These are phyloP conservation scores for Craterostigma plantagineum DNA, from an alignment of 257 asterid species.

Conservation along the genomic window DNA sequence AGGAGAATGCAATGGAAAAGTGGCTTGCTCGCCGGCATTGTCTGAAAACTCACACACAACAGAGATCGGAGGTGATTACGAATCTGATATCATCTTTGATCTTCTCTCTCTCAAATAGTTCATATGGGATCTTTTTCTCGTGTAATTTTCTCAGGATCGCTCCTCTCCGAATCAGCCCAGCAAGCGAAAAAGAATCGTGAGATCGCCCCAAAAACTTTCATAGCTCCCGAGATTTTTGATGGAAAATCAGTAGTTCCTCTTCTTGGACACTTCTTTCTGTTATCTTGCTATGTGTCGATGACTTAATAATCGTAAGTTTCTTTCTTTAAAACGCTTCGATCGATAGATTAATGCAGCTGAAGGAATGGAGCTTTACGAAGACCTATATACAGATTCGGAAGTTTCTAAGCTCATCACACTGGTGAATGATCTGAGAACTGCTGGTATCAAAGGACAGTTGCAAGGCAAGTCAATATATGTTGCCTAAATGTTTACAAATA, in stretches of 20 bases:
- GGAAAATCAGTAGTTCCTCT: conserved; percentile 40
- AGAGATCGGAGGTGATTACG: too few species aligned
- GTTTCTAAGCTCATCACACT: conserved; percentile 32
- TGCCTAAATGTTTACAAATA: conserved; percentile 9
- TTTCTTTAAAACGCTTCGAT: conserved; percentile 9
- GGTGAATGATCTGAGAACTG: conserved; percentile 70
- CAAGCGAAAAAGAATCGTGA: conserved; percentile 25
- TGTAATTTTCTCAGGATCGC: too few species aligned
- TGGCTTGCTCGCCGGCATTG: too few species aligned
- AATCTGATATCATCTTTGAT: too few species aligned
- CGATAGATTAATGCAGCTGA: conserved; percentile 56
- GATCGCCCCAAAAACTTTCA: conserved; percentile 40
- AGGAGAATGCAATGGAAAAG: too few species aligned
- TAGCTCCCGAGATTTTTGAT: conserved; percentile 45
- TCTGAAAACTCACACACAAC: too few species aligned
- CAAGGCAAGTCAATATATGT: conserved; percentile 37
- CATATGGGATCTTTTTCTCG: too few species aligned
- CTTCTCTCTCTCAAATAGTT: too few species aligned
- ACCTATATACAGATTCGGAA: conserved; percentile 33
- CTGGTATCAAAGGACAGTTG: conserved; percentile 68
- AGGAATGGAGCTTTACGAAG: conserved; percentile 65
- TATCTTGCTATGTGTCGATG: neutral
- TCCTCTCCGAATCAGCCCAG: too few species aligned
- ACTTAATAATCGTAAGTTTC: conserved; percentile 10
- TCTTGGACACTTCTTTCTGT: conserved; percentile 1